phyloP scores from a whole-genome alignment of 257 asterid species.

The Craterostigma plantagineum region DNA sequence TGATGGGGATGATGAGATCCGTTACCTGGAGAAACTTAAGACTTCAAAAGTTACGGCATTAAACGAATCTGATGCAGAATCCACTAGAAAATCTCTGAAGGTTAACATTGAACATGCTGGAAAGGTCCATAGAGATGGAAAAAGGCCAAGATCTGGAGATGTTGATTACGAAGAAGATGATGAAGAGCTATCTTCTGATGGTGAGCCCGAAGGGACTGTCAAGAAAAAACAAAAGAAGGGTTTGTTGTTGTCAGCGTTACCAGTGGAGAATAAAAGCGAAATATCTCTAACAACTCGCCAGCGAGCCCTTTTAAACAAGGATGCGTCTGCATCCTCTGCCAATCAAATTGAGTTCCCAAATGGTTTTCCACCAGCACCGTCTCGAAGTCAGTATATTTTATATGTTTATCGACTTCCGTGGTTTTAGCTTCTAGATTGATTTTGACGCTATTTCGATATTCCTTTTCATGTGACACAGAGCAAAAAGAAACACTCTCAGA shows the following conservation, averaged over 20 bases:
- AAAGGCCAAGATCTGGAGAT: slow-evolving; percentile 40
- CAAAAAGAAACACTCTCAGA: slow-evolving; percentile 73
- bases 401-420: slow-evolving; percentile 1
- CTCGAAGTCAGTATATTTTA: slow-evolving; percentile 48
- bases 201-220: slow-evolving; percentile 37
- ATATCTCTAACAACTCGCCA: slow-evolving; percentile 84
- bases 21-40: slow-evolving; percentile 77
- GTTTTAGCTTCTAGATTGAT: slow-evolving; percentile 6
- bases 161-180: slow-evolving; percentile 42
- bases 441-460: no score
- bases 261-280: slow-evolving; percentile 54
- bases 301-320: slow-evolving; percentile 55
- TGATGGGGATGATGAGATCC: slow-evolving; percentile 72
- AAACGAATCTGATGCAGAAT: slow-evolving; percentile 37
- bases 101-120: slow-evolving; percentile 27
- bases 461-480: slow-evolving; percentile 25
- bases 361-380: slow-evolving; percentile 81
- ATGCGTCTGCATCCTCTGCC: slow-evolving; percentile 24
- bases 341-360: slow-evolving; percentile 57
- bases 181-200: slow-evolving; percentile 30
- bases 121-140: slow-evolving; percentile 21
- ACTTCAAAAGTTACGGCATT: slow-evolving; percentile 31
- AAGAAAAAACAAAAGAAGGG: slow-evolving; percentile 52
- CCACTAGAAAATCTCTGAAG: slow-evolving; percentile 26
- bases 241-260: slow-evolving; percentile 24